Evolutionary conservation across 768 basidiomycete genomes (phyloP), one percentile per base, ranked within the genome.

Genomic region (Rhizopogon vesiculosus): DNA sequence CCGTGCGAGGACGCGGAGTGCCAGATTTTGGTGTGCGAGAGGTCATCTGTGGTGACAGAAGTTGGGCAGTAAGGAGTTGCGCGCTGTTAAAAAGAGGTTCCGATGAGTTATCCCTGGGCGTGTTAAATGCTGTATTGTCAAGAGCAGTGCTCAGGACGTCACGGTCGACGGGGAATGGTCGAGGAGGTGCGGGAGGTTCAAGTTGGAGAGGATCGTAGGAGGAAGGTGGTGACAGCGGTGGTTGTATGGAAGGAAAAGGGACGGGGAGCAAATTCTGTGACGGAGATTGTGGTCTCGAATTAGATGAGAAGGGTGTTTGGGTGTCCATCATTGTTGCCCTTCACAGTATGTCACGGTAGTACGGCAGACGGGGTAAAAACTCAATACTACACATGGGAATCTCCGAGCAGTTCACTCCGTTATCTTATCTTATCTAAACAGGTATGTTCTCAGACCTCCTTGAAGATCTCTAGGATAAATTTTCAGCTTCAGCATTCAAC

Each of bases 1-100:
- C 57, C 10, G 71, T 62, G 55, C 69, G 67, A 43, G 79, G 79
- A 25, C 74, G 68, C 19, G 76, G 76, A n/a, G 77, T 71, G 53
- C 62, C 57, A 33, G 75, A 63, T 52, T 69, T 74, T 1, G 74
- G 66, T 3, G 70, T 67, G 29, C 57, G 40, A 8, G 54, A 40
- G 25, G 54, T 53, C 59, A 61, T 61, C 18, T 49, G 51, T 10
- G 52, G 40, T 10, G 56, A 38, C 12, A 46, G 10, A 29, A 33
- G 39, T 8, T 42, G 35, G 6, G 40, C 7, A 25, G n/a, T 50
- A 29, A 42, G 44, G 41, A 45, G 51, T n/a, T 45, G 48, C 25
- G 45, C n/a, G 12, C 22, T 28, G 42, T 12, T 18, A 5, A 22
- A 53, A 50, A 45, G 45, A 33, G 48, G 48, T 16, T 49, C 51